These are phyloP conservation scores for Mytilinidion resinicola DNA, from an alignment of 495 filamentous ascomycete genomes.

Conservation along the genomic window DNA sequence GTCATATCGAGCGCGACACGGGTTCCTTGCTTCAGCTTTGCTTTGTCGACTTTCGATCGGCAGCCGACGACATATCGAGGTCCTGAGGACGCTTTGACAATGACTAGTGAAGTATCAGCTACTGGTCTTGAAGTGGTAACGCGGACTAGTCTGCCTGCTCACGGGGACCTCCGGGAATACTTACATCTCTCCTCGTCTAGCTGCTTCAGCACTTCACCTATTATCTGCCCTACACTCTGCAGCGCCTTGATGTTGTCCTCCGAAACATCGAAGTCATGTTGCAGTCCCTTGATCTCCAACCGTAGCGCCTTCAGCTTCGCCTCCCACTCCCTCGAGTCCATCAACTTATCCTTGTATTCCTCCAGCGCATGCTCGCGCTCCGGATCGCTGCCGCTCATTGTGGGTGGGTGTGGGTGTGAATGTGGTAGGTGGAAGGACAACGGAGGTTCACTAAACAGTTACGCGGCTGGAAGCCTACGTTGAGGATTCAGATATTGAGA, in stretches of 20 bases:
- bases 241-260: conserved; percentile 99
- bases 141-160: neutral
- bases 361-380: conserved; percentile 80
- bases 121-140: neutral
- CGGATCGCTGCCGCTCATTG: conserved; percentile 38
- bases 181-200: conserved; percentile 97
- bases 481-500: too few species aligned
- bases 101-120: conserved; percentile 41
- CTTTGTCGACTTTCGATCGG: conserved; percentile 94
- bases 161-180: conserved; percentile 27
- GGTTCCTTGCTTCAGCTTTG: conserved; percentile 94
- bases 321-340: conserved; percentile 98
- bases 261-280: conserved; percentile 91
- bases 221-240: conserved; percentile 98
- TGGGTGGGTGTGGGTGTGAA: neutral
- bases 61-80: conserved; percentile 98
- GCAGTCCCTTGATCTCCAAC: conserved; percentile 88
- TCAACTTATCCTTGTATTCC: conserved; percentile 83
- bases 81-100: conserved; percentile 90
- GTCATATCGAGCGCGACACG: conserved; percentile 99
- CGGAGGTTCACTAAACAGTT: neutral
- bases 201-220: conserved; percentile 98
- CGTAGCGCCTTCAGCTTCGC: conserved; percentile 89
- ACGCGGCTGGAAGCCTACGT: too few species aligned
- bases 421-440: neutral